Conservation (phyloP, 495 filamentous ascomycete species). For the Penicillium psychrofluorescens region DNA sequence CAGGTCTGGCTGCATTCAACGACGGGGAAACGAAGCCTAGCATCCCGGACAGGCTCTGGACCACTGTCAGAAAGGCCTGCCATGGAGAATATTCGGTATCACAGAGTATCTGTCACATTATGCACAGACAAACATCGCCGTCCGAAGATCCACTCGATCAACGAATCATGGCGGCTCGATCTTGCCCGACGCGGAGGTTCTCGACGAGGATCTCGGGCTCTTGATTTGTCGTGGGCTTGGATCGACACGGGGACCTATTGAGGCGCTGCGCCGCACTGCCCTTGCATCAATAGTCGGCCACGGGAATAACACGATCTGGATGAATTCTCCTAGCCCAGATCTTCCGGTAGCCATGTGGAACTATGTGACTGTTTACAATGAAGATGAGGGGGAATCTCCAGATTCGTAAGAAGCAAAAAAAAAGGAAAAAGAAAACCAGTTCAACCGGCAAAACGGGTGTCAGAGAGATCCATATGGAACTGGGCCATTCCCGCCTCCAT, state of each 20-base stretch:
- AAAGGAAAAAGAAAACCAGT: background rate
- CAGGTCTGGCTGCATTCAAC: background rate
- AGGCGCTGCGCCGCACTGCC: slow-evolving; percentile 19
- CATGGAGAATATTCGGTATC: slow-evolving; percentile 3
- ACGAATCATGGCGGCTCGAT: slow-evolving; percentile 26
- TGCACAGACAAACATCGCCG: slow-evolving; percentile 20
- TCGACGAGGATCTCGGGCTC: slow-evolving; percentile 16
- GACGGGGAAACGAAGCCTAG: slow-evolving; percentile 17
- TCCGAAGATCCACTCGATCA: slow-evolving; percentile 11
- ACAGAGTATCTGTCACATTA: slow-evolving; percentile 33
- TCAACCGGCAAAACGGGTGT: background rate
- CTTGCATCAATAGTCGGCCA: slow-evolving; percentile 35
- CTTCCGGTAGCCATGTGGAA: slow-evolving; percentile 10
- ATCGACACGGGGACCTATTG: slow-evolving; percentile 29
- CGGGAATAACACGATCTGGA: background rate
- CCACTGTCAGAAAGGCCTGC: slow-evolving; percentile 1
- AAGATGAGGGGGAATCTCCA: background rate
- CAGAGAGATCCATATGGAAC: slow-evolving; percentile 9
- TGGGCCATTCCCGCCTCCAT: background rate
- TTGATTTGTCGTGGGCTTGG: slow-evolving; percentile 36
- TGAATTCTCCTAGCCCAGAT: slow-evolving; percentile 1
- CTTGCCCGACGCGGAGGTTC: slow-evolving; percentile 12
- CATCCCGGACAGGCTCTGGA: slow-evolving; percentile 12
- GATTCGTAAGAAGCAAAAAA: background rate
- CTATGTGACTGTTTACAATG: slow-evolving; percentile 9